Evolutionary conservation across 305 asterid species (phyloP), one percentile per base, ranked within the genome.

Genomic region (Fraxinus angustifolia): DNA sequence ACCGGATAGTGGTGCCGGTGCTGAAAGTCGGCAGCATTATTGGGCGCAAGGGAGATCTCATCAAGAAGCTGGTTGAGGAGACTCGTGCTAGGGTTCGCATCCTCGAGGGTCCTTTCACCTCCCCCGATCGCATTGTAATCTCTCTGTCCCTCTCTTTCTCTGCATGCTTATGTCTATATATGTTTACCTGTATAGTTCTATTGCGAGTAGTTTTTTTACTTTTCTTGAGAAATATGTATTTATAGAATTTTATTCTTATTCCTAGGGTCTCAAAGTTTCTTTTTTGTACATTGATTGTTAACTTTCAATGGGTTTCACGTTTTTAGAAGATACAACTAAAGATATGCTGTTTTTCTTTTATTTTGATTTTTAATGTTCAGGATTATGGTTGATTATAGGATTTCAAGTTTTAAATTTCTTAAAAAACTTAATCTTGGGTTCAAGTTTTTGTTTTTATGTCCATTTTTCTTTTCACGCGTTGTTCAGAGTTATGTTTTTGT

Each of bases 11-110:
- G 40, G 97, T 93, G 50, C 99, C 99, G 78, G 93, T 92, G 83
- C 87, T 91, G 70, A 93, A 95, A 75, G 99, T 95, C 34, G 99
- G 98, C 19, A 84, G 94, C 88, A 95, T 95, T 75, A 93, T 95
- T 70, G 99, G 98, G 88, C 92, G 95, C 77, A 93, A 91, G 65
- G 99, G 98, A 2, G 99, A 95, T 85, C 90, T 95, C 21, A 88
- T 95, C 21, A 93, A 95, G 89, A 95, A 90, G 92, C 88, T 92
- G 81, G 93, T 94, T 81, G 98, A 93, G 87, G 97, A 93, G 81
- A 93, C 98, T 12, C 91, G 95, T 0, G 97, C 98, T 34, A 83
- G 88, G 79, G 85, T 95, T 90, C 98, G 99, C 6, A 92, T 95
- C 50, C 93, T 93, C 1, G 97, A 95, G 8, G 97, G 97, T 19